Percentiles rank a stretch among this genome's conserved stretches.
These are phyloP conservation scores for Berkeleyomyces basicola DNA, from an alignment of 2,329 filamentous ascomycete species.

Conservation along the genomic window DNA sequence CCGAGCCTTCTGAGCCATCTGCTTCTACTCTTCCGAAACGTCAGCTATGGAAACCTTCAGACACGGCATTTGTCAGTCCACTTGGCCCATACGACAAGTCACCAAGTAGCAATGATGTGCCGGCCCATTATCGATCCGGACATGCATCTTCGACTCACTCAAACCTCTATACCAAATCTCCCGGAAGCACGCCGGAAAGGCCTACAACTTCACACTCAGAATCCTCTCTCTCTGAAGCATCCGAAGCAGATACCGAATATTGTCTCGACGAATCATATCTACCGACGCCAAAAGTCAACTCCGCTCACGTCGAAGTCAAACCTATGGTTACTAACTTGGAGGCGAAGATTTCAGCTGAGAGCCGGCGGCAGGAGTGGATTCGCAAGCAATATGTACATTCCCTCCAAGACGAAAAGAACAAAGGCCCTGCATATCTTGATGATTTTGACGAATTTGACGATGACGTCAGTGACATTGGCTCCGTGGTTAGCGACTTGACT, in stretches of 20 bases:
- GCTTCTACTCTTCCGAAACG: background rate
- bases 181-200: constrained; percentile 3
- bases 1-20: constrained; percentile 37
- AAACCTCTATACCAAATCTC: background rate
- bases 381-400: constrained; percentile 13
- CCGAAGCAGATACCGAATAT: constrained; percentile 12
- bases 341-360: constrained; percentile 10
- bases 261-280: constrained; percentile 10
- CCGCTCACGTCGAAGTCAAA: constrained; percentile 5
- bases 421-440: constrained; percentile 3
- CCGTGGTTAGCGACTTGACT: constrained; percentile 13
- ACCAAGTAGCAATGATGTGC: background rate
- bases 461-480: constrained; percentile 12
- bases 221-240: constrained; percentile 10
- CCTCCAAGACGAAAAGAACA: constrained; percentile 9
- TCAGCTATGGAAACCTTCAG: constrained; percentile 7
- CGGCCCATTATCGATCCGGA: background rate
- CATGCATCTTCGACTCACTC: background rate
- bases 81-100: constrained; percentile 11
- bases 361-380: constrained; percentile 13
- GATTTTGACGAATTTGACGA: constrained; percentile 12
- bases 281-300: constrained; percentile 4
- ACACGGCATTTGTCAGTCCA: constrained; percentile 9
- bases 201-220: constrained; percentile 13
- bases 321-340: constrained; percentile 8